Percentiles rank a stretch among this genome's conserved stretches.
Conservation (phyloP, 208 protist species). For the Wallacemonas sp. region DNA sequence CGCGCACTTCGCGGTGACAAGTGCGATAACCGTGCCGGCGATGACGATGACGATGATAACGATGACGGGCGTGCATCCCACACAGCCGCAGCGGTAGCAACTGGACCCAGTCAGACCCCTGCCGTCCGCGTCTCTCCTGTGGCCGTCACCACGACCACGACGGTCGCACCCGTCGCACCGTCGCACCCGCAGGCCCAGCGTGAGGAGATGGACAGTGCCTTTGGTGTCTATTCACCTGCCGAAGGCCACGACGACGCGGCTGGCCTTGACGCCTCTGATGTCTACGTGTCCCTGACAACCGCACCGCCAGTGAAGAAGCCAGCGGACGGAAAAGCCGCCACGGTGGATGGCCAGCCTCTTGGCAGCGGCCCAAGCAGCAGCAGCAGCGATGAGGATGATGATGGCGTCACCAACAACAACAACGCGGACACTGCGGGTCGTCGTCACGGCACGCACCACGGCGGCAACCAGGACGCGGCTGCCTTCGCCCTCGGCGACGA, state of each 20-base stretch:
- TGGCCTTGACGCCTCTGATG: background rate
- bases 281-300: too few species aligned
- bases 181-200: background rate
- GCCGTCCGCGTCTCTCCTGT: background rate
- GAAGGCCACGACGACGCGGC: background rate
- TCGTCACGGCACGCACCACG: background rate
- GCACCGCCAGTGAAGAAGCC: background rate
- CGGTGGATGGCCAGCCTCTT: slow-evolving; percentile 3
- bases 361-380: background rate
- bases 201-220: background rate
- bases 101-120: too few species aligned
- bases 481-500: background rate
- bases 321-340: background rate
- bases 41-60: background rate
- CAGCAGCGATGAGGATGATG: slow-evolving; percentile 2
- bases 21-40: background rate
- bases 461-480: background rate
- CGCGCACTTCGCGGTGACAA: background rate
- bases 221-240: background rate
- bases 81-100: background rate
- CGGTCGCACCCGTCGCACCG: background rate
- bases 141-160: background rate
- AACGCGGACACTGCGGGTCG: too few species aligned
- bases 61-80: background rate
- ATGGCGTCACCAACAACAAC: background rate